These are phyloP conservation scores for Farysia itapuensis DNA, from an alignment of 1,284 basidiomycete species.

Conservation along the genomic window DNA sequence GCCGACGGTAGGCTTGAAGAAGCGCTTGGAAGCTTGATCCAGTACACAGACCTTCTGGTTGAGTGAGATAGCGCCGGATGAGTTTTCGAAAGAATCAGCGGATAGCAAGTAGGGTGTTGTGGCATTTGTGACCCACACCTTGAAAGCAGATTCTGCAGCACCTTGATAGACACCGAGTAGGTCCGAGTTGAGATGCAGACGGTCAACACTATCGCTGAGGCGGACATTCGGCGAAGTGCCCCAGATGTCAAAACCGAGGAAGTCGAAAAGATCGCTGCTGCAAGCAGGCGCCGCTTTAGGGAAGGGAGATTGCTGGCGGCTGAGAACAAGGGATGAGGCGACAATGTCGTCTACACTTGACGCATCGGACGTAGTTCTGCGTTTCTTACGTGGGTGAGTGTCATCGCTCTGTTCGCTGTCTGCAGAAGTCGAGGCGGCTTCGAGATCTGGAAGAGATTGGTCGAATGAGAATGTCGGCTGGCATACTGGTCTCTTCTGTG, in stretches of 20 bases:
- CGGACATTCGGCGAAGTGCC: constrained; percentile 15
- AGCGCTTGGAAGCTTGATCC: constrained; percentile 20
- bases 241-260: constrained; percentile 31
- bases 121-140: constrained; percentile 26
- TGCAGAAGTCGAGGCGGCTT: neutral
- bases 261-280: constrained; percentile 7
- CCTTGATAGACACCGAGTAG: constrained; percentile 28
- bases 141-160: constrained; percentile 22
- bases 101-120: constrained; percentile 19
- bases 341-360: neutral
- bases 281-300: constrained; percentile 1
- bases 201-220: constrained; percentile 12
- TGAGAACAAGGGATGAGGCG: constrained; percentile 4
- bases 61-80: constrained; percentile 14
- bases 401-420: neutral
- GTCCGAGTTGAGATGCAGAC: constrained; percentile 18
- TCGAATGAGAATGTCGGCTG: neutral
- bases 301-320: constrained; percentile 22
- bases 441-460: neutral
- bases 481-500: too few species aligned
- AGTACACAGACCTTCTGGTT: constrained; percentile 26
- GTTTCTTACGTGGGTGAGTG: neutral
- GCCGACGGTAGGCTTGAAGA: constrained; percentile 15
- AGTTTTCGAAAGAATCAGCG: constrained; percentile 4
- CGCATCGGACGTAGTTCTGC: neutral